Base-by-base conservation (phyloP, 2,329 filamentous ascomycete species). In the Sclerotinia nivalis region DNA sequence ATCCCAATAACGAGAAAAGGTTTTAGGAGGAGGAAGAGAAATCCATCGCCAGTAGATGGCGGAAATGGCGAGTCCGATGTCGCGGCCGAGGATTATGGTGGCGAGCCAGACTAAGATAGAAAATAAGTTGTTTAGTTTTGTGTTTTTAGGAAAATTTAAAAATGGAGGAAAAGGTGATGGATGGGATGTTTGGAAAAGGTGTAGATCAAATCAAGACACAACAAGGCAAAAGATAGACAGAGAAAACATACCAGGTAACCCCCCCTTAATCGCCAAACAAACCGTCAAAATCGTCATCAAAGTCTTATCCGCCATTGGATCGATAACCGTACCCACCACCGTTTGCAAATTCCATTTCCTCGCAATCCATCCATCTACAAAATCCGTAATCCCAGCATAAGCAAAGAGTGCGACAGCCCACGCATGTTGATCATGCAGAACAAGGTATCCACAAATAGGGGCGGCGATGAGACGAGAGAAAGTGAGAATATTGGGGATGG, bases 1-100 rank as follows among this genome's bases (percentile, higher is more conserved):
- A 81, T 99, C 96, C 96, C 96, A 99, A 81, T 98, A 99, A 25
- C 96, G 85, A 25, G 87, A 82, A 80, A 97, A 92, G 0, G 96
- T 98, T 82, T 98, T 98, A 1, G 96, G 96, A 0, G 92, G 90
- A 0, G 96, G 96, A 8, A 99, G 86, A 2, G 93, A 96, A 74
- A 97, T 96, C 87, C 93, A 98, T 73, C 96, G 91, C 80, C 96
- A 98, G 83, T 97, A 98, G 75, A 99, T 89, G 34, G 96, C 96
- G 2, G 93, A 89, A 31, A 97, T 85, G 37, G 87, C 93, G 6
- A 99, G 86, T 28, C 90, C 92, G 55, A 92, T 87, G 76, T 99
- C 96, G 56, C 96, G 88, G 40, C 94, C 94, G 4, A 99, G 87
- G 72, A 99, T 97, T 64, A 98, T 88, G n/a, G 86, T 86, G 2